A percentile compares a stretch with the other conserved stretches of the same genome.
Conservation (phyloP, 148 eudicot genomes). For the Polygonum aviculare region DNA sequence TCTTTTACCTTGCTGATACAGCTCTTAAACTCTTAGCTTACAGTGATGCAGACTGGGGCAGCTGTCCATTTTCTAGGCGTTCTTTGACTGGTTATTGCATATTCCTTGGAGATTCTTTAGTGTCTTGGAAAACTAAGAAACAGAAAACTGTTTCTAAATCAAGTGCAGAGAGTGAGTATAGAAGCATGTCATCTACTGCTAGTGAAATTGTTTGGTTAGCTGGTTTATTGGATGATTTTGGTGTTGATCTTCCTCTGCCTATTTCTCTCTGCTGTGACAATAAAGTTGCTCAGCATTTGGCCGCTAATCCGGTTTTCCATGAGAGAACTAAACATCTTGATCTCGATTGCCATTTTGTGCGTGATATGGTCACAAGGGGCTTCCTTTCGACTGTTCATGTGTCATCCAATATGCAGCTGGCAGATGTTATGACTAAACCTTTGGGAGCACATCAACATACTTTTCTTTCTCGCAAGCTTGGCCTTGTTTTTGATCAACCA, state of each 20-base stretch:
- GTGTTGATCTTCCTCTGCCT: background rate
- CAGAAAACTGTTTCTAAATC: background rate
- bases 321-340: too few relatives aligned
- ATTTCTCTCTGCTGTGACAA: background rate
- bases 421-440: too few relatives aligned
- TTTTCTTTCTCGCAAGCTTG: too few relatives aligned
- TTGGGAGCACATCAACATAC: too few relatives aligned
- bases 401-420: too few relatives aligned
- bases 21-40: background rate
- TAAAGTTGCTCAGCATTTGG: background rate
- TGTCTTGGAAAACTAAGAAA: background rate
- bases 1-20: too few relatives aligned
- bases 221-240: background rate
- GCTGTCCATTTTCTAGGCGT: background rate
- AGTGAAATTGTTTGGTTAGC: background rate
- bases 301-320: too few relatives aligned
- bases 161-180: background rate
- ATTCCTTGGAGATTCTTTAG: background rate
- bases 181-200: background rate
- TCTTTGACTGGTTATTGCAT: background rate
- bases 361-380: too few relatives aligned
- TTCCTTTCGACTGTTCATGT: too few relatives aligned
- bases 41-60: background rate
- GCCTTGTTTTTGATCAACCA: too few relatives aligned
- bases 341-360: too few relatives aligned